Percentiles rank a stretch among this genome's conserved stretches.
These are phyloP conservation scores for Eleusine coracana DNA, from an alignment of 176 grass and related monocot genomes.

Conservation along the genomic window DNA sequence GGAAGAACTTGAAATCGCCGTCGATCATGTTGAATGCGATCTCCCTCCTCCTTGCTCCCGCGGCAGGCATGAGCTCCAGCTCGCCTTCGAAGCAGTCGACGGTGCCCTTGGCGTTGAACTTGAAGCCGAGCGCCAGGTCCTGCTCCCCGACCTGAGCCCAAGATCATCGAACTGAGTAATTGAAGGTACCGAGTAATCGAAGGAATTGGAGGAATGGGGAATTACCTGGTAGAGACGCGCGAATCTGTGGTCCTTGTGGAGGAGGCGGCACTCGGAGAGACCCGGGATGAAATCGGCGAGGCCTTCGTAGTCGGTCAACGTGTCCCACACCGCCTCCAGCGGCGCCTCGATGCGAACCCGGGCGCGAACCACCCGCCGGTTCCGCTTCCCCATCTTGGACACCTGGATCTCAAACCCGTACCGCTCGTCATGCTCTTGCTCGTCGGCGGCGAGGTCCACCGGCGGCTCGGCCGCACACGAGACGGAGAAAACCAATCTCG, in stretches of 20 bases:
- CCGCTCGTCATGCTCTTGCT: not conserved
- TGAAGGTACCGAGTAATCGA: too few relatives aligned
- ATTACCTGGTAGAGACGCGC: slow-evolving; percentile 78
- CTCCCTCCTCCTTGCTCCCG: slow-evolving; percentile 44
- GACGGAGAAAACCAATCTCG: not conserved
- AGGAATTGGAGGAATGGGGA: not conserved
- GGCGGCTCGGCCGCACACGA: slow-evolving; percentile 17
- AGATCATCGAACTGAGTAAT: too few relatives aligned
- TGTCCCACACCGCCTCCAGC: slow-evolving; percentile 74
- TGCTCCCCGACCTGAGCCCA: slow-evolving; percentile 66
- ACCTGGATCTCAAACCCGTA: slow-evolving; percentile 67
- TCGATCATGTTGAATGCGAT: slow-evolving; percentile 91
- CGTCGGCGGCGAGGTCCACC: not conserved
- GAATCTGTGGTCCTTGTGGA: slow-evolving; percentile 48
- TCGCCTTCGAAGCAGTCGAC: slow-evolving; percentile 90
- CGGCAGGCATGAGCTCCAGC: slow-evolving; percentile 40
- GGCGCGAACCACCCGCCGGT: slow-evolving; percentile 54
- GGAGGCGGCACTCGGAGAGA: slow-evolving; percentile 73
- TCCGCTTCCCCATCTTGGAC: slow-evolving; percentile 55
- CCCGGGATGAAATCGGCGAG: slow-evolving; percentile 84
- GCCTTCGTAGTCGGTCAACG: slow-evolving; percentile 84
- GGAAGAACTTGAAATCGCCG: slow-evolving; percentile 80
- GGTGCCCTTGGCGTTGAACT: slow-evolving; percentile 83
- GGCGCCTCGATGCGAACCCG: slow-evolving; percentile 55
- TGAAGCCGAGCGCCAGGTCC: slow-evolving; percentile 76